Evolutionary conservation across 495 filamentous ascomycete species (phyloP), one percentile per base, ranked within the genome.

Genomic region (Talaromyces proteolyticus): DNA sequence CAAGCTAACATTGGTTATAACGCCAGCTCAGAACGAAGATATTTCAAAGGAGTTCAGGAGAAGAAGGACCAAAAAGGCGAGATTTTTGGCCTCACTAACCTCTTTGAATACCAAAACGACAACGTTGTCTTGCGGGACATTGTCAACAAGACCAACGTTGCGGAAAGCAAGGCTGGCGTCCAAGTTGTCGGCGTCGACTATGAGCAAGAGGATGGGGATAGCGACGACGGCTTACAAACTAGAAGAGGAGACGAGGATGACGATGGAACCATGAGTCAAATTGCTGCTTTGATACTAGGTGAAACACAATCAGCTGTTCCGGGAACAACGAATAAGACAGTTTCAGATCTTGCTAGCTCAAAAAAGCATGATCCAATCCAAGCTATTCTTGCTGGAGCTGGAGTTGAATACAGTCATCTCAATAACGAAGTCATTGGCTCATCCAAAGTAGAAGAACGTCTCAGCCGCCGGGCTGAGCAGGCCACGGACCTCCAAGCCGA

Each of bases 1-100:
- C 93, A 97, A 62, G 93, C 93, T 2, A 96, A 95, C 57, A 98
- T 98, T 44, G 93, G 89, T 1, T 98, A 98, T 64, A 95, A 85
- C 25, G 93, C 93, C 6, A 91, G 85, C 38, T 86, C 81, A 23
- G 93, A 98, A 64, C 85, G 93, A 1, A 80, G 93, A 7, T 98
- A 98, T 67, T 98, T 98, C 73, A 90, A 87, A 57, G 93, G 93
- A 36, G 89, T 98, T 0, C 89, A 94, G 64, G 87, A 92, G 39
- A 81, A 88, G 54, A 80, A 80, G 44, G 81, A 79, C 25, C 76
- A 82, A 60, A 94, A 91, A 52, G 94, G 93, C 49, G 93, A 98
- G 69, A 89, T 98, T 34, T 98, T 98, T 55, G 93, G 93, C 0
- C 75, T 97, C 10, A 65, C 70, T 6, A 97, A 97, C 57, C 74